Evolutionary conservation across 805 yeast genomes (phyloP), one percentile per base, ranked within the genome.

Genomic region (Yarrowia osloensis): DNA sequence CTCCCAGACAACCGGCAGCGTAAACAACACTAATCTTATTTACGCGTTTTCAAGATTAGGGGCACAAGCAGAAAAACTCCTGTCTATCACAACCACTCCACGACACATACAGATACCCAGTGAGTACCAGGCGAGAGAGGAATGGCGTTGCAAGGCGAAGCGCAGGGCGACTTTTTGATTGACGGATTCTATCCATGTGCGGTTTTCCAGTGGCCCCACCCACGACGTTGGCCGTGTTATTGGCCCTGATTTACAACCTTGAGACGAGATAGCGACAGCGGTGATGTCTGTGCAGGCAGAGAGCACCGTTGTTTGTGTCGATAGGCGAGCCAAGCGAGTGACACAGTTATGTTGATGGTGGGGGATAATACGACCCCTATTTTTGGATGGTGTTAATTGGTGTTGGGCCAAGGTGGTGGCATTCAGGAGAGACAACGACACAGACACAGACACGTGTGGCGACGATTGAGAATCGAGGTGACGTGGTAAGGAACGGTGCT

Each of bases 91-190:
- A 57, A 57, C 63, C 49, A 57, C 63, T 57, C 63, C 47, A 57
- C 63, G 22, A 57, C 63, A 57, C 63, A 57, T 57, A 57, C 63
- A 57, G 63, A 57, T 57, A 57, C 63, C 63, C 63, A 57, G 63
- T 57, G 63, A 57, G 63, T 57, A 57, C 35, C 49, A 39, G 26
- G 29, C 35, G 46, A 54, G 33, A n/a, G 17, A 39, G 13, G 4
- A 40, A 17, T 7, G 49, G 37, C 22, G 39, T 17, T 39, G 47
- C 21, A 35, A 22, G 42, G 21, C 29, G 15, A 15, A 52, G 2
- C 9, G 15, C 40, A 7, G 29, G 59, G 31, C 29, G 15, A 28
- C 21, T 33, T 46, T 17, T 3, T 3, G 57, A 50, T 50, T 50
- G 40, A 6, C 17, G 55, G 39, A 9, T 29, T 31, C 28, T 29